phyloP scores from a whole-genome alignment of 306 rosid genomes.

The Lathyrus tuberosus region DNA sequence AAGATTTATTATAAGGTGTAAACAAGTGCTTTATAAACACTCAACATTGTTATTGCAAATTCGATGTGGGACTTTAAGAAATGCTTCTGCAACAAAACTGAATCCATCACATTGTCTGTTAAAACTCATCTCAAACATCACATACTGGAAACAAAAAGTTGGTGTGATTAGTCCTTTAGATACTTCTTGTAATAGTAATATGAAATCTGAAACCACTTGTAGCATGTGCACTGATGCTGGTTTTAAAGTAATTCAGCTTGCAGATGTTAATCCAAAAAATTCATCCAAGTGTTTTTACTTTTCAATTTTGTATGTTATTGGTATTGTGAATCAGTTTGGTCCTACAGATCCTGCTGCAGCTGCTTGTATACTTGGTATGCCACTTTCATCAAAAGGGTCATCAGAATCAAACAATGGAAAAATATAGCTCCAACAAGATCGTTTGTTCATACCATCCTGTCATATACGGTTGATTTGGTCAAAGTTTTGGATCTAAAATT shows the following conservation, averaged over 20 bases:
- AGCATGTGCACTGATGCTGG: conserved; percentile 59
- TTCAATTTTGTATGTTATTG: conserved; percentile 59
- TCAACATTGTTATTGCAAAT: too few species aligned
- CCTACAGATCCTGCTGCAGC: conserved; percentile 58
- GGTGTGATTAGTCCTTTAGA: conserved; percentile 46
- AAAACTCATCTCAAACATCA: conserved; percentile 47
- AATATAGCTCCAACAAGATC: too few species aligned
- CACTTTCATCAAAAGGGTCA: conserved; percentile 42
- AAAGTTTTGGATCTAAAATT: too few species aligned
- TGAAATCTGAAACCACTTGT: conserved; percentile 45
- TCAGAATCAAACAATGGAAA: conserved; percentile 30
- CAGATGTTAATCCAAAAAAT: conserved; percentile 41
- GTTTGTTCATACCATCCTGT: too few species aligned
- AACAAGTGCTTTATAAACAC: too few species aligned
- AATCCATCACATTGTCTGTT: too few species aligned
- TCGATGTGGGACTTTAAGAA: too few species aligned
- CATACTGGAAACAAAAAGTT: conserved; percentile 54
- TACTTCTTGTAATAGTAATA: conserved; percentile 54
- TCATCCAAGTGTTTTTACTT: conserved; percentile 54
- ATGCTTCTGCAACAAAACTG: too few species aligned
- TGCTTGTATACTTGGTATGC: conserved; percentile 59
- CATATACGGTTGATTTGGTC: too few species aligned
- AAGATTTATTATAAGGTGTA: too few species aligned
- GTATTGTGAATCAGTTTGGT: conserved; percentile 61
- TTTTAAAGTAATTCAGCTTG: conserved; percentile 41